Conservation (phyloP, 2,329 filamentous ascomycete genomes). For the Penicillium fuscoglaucum region DNA sequence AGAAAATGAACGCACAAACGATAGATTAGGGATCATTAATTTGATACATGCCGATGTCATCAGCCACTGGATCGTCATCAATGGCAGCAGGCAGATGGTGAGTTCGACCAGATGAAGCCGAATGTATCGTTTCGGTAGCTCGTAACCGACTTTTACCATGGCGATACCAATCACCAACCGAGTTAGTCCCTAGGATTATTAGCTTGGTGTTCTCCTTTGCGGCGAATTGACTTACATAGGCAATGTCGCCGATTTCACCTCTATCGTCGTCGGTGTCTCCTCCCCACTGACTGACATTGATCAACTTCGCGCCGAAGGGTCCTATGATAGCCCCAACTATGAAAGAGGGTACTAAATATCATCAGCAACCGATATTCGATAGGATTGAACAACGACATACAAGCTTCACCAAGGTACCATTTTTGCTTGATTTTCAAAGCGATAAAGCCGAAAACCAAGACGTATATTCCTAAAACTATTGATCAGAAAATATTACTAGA, state of each 20-base stretch:
- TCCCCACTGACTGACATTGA: slow-evolving; percentile 48
- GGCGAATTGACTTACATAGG: slow-evolving; percentile 37
- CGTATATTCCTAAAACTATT: slow-evolving; percentile 32
- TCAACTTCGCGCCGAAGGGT: slow-evolving; percentile 55
- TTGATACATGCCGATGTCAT: slow-evolving; percentile 58
- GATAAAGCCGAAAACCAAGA: slow-evolving; percentile 36
- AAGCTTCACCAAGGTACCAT: slow-evolving; percentile 45
- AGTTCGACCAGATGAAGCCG: slow-evolving; percentile 54
- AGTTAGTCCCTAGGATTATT: slow-evolving; percentile 45
- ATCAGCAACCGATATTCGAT: slow-evolving; percentile 1
- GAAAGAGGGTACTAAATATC: slow-evolving; percentile 54
- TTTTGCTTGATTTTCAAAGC: slow-evolving; percentile 40
- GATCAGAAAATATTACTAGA: slow-evolving; percentile 3
- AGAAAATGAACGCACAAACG: slow-evolving; percentile 35
- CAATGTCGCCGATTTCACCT: slow-evolving; percentile 44
- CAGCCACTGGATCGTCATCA: slow-evolving; percentile 65
- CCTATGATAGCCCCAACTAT: slow-evolving; percentile 56
- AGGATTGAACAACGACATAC: slow-evolving; percentile 23
- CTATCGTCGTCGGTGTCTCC: slow-evolving; percentile 34
- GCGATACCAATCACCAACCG: slow-evolving; percentile 64
- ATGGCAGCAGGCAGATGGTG: slow-evolving; percentile 56
- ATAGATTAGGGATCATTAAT: slow-evolving; percentile 56
- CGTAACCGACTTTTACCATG: slow-evolving; percentile 63
- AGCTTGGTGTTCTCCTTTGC: slow-evolving; percentile 2
- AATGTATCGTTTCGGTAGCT: slow-evolving; percentile 60